These are phyloP conservation scores for Loxodes magnus DNA, from an alignment of 73 alveolate species.

Conservation along the genomic window DNA sequence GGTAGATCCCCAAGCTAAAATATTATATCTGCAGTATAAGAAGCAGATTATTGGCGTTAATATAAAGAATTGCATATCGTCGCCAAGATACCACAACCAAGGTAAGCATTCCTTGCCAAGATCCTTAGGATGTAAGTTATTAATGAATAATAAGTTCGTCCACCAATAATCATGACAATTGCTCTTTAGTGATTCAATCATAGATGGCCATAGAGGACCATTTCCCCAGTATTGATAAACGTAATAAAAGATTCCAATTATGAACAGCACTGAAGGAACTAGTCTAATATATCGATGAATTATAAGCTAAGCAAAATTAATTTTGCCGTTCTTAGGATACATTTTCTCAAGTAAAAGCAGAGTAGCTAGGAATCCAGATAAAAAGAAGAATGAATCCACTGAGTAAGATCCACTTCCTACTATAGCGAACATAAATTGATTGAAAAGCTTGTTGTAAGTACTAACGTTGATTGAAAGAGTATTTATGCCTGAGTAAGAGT, in stretches of 20 bases:
- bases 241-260: neutral
- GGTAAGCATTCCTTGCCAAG: conserved; percentile 19
- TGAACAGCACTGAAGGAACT: neutral
- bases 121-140: conserved; percentile 15
- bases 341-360: neutral
- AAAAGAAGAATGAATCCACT: neutral
- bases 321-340: neutral
- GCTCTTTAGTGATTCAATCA: neutral
- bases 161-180: conserved; percentile 22
- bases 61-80: conserved; percentile 27
- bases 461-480: neutral
- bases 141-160: conserved; percentile 22
- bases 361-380: conserved; percentile 2
- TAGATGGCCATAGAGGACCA: conserved; percentile 16
- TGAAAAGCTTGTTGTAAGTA: neutral
- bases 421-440: neutral
- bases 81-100: conserved; percentile 22
- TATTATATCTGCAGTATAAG: neutral
- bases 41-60: conserved; percentile 11
- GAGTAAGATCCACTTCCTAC: neutral
- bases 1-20: neutral
- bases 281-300: neutral
- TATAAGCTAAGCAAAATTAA: neutral
- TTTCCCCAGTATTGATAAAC: neutral
- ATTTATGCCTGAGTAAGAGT: neutral